Conservation (phyloP, 2,329 filamentous ascomycete species). For the Aspergillus sp. region DNA sequence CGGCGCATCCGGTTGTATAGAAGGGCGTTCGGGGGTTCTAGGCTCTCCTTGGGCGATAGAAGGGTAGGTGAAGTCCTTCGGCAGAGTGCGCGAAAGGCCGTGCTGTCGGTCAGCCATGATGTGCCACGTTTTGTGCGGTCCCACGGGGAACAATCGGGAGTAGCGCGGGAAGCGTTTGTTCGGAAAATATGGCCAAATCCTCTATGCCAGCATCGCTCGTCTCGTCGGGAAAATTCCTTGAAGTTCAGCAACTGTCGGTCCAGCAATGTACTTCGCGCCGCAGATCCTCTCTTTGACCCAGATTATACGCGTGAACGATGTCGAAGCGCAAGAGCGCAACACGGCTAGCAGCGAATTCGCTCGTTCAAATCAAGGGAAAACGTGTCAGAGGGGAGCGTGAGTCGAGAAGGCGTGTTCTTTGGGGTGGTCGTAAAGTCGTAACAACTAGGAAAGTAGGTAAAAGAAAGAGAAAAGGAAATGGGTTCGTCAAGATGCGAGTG, state of each 20-base stretch:
- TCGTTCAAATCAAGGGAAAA: slow-evolving; percentile 17
- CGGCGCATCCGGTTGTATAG: slow-evolving; percentile 45
- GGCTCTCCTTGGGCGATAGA: slow-evolving; percentile 41
- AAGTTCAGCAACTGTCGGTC: not conserved
- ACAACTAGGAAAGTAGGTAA: slow-evolving; percentile 21
- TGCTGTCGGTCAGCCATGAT: slow-evolving; percentile 45
- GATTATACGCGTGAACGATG: slow-evolving; percentile 16
- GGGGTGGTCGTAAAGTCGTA: slow-evolving; percentile 30
- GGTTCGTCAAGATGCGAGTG: slow-evolving; percentile 31
- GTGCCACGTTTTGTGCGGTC: slow-evolving; percentile 15
- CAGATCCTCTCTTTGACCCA: not conserved
- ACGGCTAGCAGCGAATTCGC: not conserved
- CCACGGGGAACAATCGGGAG: slow-evolving; percentile 7
- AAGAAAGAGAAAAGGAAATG: slow-evolving; percentile 25
- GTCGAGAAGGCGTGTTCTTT: slow-evolving; percentile 20
- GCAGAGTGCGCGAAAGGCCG: slow-evolving; percentile 50
- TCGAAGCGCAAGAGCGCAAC: not conserved
- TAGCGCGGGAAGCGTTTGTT: slow-evolving; percentile 8
- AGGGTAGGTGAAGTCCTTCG: slow-evolving; percentile 53
- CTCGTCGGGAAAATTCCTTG: slow-evolving; percentile 8
- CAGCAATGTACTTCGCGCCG: not conserved
- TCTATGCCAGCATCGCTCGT: slow-evolving; percentile 25
- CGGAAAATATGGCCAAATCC: not conserved
- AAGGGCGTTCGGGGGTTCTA: slow-evolving; percentile 49
- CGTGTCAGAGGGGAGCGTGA: slow-evolving; percentile 10